phyloP scores from a whole-genome alignment of 2,329 filamentous ascomycete species.

The Chlorencoelia australis region DNA sequence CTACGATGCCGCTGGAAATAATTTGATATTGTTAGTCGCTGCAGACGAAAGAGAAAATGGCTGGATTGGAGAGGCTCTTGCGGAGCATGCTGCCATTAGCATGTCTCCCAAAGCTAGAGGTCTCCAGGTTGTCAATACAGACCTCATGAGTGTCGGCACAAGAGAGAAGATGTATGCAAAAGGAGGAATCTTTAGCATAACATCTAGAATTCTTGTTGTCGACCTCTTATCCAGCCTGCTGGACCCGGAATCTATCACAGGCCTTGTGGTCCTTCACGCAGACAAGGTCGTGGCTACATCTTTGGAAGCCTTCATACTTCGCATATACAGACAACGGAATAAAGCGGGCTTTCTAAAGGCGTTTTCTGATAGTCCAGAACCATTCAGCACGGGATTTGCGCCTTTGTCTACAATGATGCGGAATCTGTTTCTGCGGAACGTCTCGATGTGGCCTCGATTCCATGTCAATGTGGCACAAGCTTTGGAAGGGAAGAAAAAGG shows the following conservation, averaged over 20 bases:
- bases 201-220: conserved; percentile 87
- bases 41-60: conserved; percentile 89
- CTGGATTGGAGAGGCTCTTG: conserved; percentile 92
- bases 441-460: conserved; percentile 86
- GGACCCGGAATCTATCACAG: conserved; percentile 75
- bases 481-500: conserved; percentile 82
- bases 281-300: conserved; percentile 81
- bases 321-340: conserved; percentile 91
- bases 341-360: conserved; percentile 90
- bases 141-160: conserved; percentile 75
- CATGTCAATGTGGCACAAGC: conserved; percentile 84
- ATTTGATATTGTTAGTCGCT: conserved; percentile 78
- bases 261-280: conserved; percentile 77
- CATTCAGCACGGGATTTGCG: conserved; percentile 79
- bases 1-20: conserved; percentile 92
- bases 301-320: conserved; percentile 86
- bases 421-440: conserved; percentile 81
- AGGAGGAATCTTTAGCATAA: conserved; percentile 92
- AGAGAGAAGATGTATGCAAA: conserved; percentile 85
- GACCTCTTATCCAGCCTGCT: conserved; percentile 81
- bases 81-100: conserved; percentile 90
- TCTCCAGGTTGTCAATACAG: conserved; percentile 86
- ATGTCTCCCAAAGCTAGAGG: conserved; percentile 72
- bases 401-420: conserved; percentile 85
- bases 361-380: conserved; percentile 87